A percentile compares a stretch with the other conserved stretches of the same genome.
These are phyloP conservation scores for Achlya hypogyna DNA, from an alignment of 352 stramenopile species.

Conservation along the genomic window DNA sequence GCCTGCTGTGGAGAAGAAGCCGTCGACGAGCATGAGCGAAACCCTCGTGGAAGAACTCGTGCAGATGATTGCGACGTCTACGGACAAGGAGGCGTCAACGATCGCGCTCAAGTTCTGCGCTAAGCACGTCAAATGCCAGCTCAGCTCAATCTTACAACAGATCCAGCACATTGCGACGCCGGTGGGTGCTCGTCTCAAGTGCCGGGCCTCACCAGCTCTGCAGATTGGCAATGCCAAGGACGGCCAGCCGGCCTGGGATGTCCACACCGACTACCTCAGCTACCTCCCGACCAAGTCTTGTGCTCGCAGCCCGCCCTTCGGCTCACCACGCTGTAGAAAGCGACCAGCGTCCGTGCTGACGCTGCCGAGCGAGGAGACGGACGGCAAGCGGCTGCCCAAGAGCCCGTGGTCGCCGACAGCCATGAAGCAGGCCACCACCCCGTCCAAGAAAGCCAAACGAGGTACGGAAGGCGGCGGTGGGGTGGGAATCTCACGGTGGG, in stretches of 20 bases:
- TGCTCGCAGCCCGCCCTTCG: not conserved
- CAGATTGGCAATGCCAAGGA: slow-evolving; percentile 17
- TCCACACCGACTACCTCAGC: slow-evolving; percentile 10
- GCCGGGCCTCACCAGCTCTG: not conserved
- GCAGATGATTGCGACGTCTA: slow-evolving; percentile 43
- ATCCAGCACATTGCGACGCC: slow-evolving; percentile 55
- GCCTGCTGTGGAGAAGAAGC: slow-evolving; percentile 46
- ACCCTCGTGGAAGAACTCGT: slow-evolving; percentile 41
- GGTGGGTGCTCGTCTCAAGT: slow-evolving; percentile 17
- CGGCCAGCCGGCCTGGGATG: slow-evolving; percentile 3
- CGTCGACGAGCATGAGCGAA: slow-evolving; percentile 35
- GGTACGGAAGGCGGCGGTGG: slow-evolving; percentile 19
- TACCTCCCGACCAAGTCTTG: slow-evolving; percentile 10
- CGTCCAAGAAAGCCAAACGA: slow-evolving; percentile 50
- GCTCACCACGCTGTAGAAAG: slow-evolving; percentile 18
- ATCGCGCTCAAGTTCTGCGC: slow-evolving; percentile 60
- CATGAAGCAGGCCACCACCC: slow-evolving; percentile 49
- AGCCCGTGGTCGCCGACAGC: slow-evolving; percentile 55
- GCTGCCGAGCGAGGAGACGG: slow-evolving; percentile 26
- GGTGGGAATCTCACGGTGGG: slow-evolving; percentile 8
- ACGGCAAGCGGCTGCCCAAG: slow-evolving; percentile 34
- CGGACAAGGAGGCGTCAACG: slow-evolving; percentile 54
- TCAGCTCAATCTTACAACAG: slow-evolving; percentile 50
- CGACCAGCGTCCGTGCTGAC: slow-evolving; percentile 30
- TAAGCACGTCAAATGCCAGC: slow-evolving; percentile 28